phyloP scores from a whole-genome alignment of 768 basidiomycete genomes.

The Boletellus sp. region DNA sequence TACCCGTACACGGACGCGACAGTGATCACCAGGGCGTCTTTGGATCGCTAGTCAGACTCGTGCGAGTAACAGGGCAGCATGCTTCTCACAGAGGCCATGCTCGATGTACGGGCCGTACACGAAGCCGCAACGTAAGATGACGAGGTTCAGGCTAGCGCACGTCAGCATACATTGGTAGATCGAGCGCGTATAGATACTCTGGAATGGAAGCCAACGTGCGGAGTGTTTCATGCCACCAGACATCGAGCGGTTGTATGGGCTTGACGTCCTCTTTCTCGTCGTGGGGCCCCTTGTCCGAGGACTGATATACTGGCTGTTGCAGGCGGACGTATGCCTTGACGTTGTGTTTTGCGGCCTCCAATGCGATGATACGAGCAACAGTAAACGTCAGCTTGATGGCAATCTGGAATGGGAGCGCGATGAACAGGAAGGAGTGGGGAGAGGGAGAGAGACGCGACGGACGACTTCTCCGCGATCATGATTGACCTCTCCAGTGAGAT shows the following conservation, averaged over 20 bases:
- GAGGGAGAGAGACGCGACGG: conserved; percentile 20
- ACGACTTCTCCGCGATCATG: conserved; percentile 75
- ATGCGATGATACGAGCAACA: conserved; percentile 62
- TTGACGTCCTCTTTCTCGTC: conserved; percentile 74
- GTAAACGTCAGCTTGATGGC: conserved; percentile 74
- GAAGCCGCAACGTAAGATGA: conserved; percentile 70
- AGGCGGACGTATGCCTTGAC: conserved; percentile 78
- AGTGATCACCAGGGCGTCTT: conserved; percentile 69
- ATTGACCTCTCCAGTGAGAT: conserved; percentile 77
- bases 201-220: conserved; percentile 71
- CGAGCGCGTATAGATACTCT: conserved; percentile 42
- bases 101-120: conserved; percentile 81
- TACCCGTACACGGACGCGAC: conserved; percentile 80
- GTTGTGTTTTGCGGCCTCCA: conserved; percentile 75
- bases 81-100: conserved; percentile 57
- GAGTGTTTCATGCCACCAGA: conserved; percentile 88
- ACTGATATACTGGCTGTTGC: conserved; percentile 77
- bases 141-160: conserved; percentile 64
- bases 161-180: conserved; percentile 5
- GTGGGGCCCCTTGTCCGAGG: conserved; percentile 57
- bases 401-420: conserved; percentile 46
- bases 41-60: conserved; percentile 10
- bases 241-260: conserved; percentile 65
- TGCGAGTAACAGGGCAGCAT: conserved; percentile 4
- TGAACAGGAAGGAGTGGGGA: conserved; percentile 1